Evolutionary conservation across 2,329 filamentous ascomycete species (phyloP), one percentile per base, ranked within the genome.

Genomic region (Raffaelea ambrosiae): DNA sequence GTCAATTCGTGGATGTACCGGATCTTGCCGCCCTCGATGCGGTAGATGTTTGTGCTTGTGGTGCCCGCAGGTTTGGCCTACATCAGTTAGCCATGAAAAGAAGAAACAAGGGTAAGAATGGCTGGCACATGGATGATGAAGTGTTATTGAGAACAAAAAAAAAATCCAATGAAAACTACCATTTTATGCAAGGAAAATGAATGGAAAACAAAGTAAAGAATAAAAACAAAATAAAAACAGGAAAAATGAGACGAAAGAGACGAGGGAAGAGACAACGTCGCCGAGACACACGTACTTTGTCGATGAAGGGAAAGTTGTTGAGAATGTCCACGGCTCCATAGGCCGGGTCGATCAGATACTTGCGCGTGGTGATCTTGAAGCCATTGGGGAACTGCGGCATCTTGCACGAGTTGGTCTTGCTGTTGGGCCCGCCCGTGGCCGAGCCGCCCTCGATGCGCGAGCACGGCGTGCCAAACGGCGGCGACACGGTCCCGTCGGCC

Each of bases 1-100:
- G 55, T 57, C 33, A 53, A 50, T 52, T 57, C 54, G 45, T 59
- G 55, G 29, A 59, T 57, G 42, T 53, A 55, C 21, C 47, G 49
- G 39, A 59, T 57, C 54, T 53, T 45, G 31, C 57, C 55, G 3
- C 42, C 50, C 47, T 54, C 55, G 9, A 59, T 48, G 36, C 51
- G 46, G 29, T 55, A 42, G 2, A 59, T 35, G 46, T 59, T 57
- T 22, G 53, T 55, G 21, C 50, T 58, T 40, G 49, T 44, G 13
- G 55, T 57, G 5, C 53, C 53, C 11, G 50, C 13, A 4, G 53
- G 44, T 20, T 54, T 48, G 18, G 54, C 45, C 48, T 51, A n/a
- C n/a, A n/a, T n/a, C n/a, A n/a, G n/a, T n/a, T n/a, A n/a, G n/a
- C n/a, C n/a, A n/a, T n/a, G n/a, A n/a, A n/a, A n/a, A n/a, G n/a